phyloP scores from a whole-genome alignment of 23 red algal species.

The Gracilariopsis chorda region DNA sequence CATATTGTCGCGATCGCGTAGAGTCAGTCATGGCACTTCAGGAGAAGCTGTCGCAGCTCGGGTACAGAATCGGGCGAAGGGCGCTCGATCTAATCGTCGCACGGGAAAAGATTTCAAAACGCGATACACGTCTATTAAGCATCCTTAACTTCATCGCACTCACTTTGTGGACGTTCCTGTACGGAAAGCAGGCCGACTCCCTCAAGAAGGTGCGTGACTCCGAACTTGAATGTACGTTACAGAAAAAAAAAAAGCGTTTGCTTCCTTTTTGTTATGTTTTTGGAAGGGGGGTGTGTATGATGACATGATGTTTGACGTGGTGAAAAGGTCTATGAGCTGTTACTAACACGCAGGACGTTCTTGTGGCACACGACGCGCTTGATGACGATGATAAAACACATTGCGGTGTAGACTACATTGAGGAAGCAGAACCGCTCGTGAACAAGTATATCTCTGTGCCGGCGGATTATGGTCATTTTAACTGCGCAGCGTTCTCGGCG shows the following conservation, averaged over 20 bases:
- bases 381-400: neutral
- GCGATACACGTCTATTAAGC: conserved; percentile 60
- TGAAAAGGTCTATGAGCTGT: too few species aligned
- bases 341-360: too few species aligned
- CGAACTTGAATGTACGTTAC: conserved; percentile 82
- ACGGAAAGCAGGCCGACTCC: conserved; percentile 82
- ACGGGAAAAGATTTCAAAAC: conserved; percentile 35
- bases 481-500: conserved; percentile 89
- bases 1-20: conserved; percentile 84
- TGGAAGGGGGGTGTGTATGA: neutral
- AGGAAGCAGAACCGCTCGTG: conserved; percentile 86
- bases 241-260: too few species aligned
- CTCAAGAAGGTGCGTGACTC: conserved; percentile 91
- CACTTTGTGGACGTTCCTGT: conserved; percentile 85
- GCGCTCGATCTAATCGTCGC: conserved; percentile 72
- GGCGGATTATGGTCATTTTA: conserved; percentile 85
- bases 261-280: too few species aligned
- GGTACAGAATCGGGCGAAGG: conserved; percentile 69
- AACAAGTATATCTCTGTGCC: conserved; percentile 92
- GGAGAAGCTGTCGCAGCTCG: conserved; percentile 73
- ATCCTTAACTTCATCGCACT: conserved; percentile 74
- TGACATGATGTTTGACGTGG: too few species aligned
- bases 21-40: conserved; percentile 80
- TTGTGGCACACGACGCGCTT: neutral
- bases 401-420: conserved; percentile 86